Conservation (phyloP, 2,329 filamentous ascomycete species). For the Beauveria bassiana region DNA sequence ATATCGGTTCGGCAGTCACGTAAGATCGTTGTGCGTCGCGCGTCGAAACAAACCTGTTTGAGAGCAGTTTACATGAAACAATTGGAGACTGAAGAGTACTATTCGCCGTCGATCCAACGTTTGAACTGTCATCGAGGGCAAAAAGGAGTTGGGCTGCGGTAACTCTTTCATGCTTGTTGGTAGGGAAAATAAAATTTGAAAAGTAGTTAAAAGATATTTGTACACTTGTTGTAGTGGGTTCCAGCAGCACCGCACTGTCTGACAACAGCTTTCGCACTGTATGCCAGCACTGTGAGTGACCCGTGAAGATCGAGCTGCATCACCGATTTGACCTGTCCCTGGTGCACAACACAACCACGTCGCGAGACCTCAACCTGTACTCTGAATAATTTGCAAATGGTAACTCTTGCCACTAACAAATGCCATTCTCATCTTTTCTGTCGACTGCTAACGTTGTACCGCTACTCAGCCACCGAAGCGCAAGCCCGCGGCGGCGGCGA, state of each 20-base stretch:
- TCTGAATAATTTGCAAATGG: not conserved
- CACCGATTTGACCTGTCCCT: not conserved
- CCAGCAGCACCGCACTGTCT: not conserved
- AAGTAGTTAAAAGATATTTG: not conserved
- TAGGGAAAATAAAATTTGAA: not conserved
- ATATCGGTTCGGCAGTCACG: not conserved
- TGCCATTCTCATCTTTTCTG: not conserved
- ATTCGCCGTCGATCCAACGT: not conserved
- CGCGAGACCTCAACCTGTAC: not conserved
- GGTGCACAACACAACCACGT: not conserved
- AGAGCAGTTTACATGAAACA: not conserved
- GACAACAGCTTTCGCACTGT: not conserved
- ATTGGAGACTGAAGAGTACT: not conserved
- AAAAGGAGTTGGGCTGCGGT: not conserved
- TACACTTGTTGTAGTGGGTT: not conserved
- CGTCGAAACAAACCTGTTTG: not conserved
- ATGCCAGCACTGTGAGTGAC: not conserved
- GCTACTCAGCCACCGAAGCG: slow-evolving; percentile 44
- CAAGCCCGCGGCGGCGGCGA: slow-evolving; percentile 26
- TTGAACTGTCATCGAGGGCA: not conserved
- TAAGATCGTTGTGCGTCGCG: not conserved
- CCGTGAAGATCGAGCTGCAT: not conserved
- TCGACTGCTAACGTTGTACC: not conserved
- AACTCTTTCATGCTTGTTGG: not conserved
- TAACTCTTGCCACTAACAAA: not conserved